Evolutionary conservation across 306 rosid genomes (phyloP), one percentile per base, ranked within the genome.

Genomic region (Gynostemma pentaphyllum): DNA sequence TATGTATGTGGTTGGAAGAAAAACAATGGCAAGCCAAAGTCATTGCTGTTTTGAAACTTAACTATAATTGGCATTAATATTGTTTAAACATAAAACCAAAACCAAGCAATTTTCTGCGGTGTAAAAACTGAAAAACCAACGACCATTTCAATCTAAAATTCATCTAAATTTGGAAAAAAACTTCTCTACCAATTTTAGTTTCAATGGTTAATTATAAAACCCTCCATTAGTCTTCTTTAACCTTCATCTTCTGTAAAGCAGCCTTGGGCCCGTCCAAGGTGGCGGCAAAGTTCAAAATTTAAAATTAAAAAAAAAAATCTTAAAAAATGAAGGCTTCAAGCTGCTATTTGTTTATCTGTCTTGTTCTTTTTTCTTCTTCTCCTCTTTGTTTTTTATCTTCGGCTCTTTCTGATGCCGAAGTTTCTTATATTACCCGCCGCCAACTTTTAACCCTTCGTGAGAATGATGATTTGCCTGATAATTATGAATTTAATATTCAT

Each of bases 341-440:
- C 42, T 79, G 62, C 72, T 53, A 52, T 39, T 13, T 76, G n/a
- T 2, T 78, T 1, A 6, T 78, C 2, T 41, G 56, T 14, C 14
- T 78, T 5, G 22, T 69, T 21, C 36, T 73, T 27, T n/a, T 68
- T 5, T 70, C 70, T 11, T 36, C 46, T 5, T 70, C 70, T 11
- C 30, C 46, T 1, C 16, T 68, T 45, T 22, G 68, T 0, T 21
- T 71, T 1, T 34, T 62, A 16, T 22, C 84, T 2, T 19, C 15
- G 13, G 84, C 94, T 13, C 68, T 87, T 26, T 78, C 95, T 4
- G 54, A 70, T 30, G 70, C 18, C 8, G 82, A 90, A 68, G 85
- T 53, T 16, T 63, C 81, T 8, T 37, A 8, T 66, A 85, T 87
- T 10, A 70, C 76, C 2, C 80, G 66, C 44, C 90, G 94, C 52